Conservation (phyloP, 345 rosid species). For the Corchorus capsularis region DNA sequence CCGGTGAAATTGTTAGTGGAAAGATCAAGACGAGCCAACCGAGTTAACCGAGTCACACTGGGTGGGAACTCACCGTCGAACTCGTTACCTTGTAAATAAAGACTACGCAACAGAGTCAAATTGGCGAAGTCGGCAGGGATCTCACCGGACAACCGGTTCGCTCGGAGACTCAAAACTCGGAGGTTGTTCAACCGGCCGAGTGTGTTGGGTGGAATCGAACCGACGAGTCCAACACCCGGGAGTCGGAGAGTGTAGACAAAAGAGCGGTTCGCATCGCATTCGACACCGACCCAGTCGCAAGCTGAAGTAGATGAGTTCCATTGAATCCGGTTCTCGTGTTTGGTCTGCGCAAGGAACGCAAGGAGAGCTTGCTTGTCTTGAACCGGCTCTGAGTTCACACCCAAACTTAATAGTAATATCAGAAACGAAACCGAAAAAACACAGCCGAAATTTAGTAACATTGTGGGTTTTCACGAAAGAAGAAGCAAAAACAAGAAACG, state of each 20-base stretch:
- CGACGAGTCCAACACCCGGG: constrained; percentile 84
- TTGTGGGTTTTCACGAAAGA: constrained; percentile 17
- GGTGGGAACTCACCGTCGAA: constrained; percentile 70
- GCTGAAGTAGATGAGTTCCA: constrained; percentile 78
- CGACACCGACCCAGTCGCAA: constrained; percentile 82
- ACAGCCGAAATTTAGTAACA: constrained; percentile 35
- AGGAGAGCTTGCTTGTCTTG: constrained; percentile 85
- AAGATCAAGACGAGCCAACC: constrained; percentile 74
- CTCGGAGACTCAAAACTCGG: constrained; percentile 86
- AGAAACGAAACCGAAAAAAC: constrained; percentile 32
- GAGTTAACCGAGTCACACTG: constrained; percentile 48
- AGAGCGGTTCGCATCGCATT: constrained; percentile 61
- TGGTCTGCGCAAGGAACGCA: constrained; percentile 52
- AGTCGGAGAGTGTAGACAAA: constrained; percentile 66
- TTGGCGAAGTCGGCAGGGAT: constrained; percentile 86
- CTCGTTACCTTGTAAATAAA: constrained; percentile 69
- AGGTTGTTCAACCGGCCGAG: constrained; percentile 73
- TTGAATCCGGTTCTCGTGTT: constrained; percentile 71
- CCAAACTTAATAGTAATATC: constrained; percentile 37
- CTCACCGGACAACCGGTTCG: constrained; percentile 74
- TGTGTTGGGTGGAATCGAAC: constrained; percentile 64
- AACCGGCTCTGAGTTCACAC: constrained; percentile 64
- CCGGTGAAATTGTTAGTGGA: constrained; percentile 82
- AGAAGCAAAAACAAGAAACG: not conserved
- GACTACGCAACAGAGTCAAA: constrained; percentile 66